Conservation (phyloP, 2,329 filamentous ascomycete species). For the Colletotrichum trifolii region DNA sequence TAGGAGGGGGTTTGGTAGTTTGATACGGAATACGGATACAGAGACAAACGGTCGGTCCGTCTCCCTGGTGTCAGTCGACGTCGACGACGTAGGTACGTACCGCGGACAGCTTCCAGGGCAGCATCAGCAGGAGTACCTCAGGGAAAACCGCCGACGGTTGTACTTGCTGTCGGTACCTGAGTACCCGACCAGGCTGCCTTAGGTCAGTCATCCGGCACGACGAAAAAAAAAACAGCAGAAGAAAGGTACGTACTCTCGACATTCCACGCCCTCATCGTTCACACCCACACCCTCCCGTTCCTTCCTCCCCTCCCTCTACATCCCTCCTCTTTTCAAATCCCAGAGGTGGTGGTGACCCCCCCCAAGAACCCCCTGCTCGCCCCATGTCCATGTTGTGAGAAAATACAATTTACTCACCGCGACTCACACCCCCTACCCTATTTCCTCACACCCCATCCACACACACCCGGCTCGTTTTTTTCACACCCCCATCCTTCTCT, state of each 20-base stretch:
- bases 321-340: not conserved
- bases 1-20: too few relatives aligned
- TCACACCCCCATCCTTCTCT: constrained; percentile 8
- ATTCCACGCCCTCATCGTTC: not conserved
- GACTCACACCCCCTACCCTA: constrained; percentile 26
- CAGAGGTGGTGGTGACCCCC: not conserved
- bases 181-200: not conserved
- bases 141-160: constrained; percentile 26
- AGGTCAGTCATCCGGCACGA: too few relatives aligned
- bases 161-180: constrained; percentile 21
- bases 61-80: too few relatives aligned
- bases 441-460: constrained; percentile 3
- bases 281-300: constrained; percentile 16
- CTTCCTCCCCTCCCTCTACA: constrained; percentile 1
- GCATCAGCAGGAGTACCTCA: too few relatives aligned
- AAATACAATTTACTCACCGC: constrained; percentile 36
- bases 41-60: too few relatives aligned
- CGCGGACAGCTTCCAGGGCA: too few relatives aligned
- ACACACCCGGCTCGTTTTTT: constrained; percentile 21
- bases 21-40: too few relatives aligned
- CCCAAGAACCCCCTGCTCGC: constrained; percentile 32
- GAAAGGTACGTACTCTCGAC: not conserved
- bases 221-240: not conserved
- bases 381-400: constrained; percentile 25
- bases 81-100: too few relatives aligned